Conservation (phyloP, 2,329 filamentous ascomycete genomes). For the Beauveria brongniartii region DNA sequence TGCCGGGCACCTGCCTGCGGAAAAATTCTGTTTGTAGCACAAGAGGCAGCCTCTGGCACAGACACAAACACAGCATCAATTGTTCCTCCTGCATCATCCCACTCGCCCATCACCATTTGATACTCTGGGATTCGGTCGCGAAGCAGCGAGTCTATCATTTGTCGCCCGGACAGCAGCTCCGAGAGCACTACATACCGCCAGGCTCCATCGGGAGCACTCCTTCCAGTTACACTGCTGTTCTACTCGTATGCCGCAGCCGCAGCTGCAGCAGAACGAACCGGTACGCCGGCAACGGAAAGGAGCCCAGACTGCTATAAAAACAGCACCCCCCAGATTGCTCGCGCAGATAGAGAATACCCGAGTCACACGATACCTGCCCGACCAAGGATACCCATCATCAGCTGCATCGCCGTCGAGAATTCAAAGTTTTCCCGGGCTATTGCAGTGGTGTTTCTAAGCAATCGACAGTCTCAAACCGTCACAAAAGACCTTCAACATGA, state of each 20-base stretch:
- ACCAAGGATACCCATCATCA: not conserved
- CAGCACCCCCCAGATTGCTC: not conserved
- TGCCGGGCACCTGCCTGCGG: not conserved
- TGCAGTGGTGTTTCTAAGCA: not conserved
- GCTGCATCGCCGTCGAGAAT: slow-evolving; percentile 10
- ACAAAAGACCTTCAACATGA: not conserved
- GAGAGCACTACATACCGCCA: not conserved
- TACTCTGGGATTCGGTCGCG: not conserved
- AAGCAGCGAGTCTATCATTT: not conserved
- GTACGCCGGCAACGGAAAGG: not conserved
- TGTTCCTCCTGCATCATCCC: not conserved
- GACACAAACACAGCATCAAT: not conserved
- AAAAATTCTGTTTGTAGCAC: slow-evolving; percentile 8
- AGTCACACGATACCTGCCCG: not conserved
- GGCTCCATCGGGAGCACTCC: not conserved
- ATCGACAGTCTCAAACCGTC: not conserved
- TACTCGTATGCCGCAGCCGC: not conserved
- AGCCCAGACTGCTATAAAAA: not conserved
- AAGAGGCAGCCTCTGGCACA: not conserved
- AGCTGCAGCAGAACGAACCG: not conserved
- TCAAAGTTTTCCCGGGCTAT: slow-evolving; percentile 9
- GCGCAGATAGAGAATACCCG: not conserved
- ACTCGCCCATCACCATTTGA: not conserved
- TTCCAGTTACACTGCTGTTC: slow-evolving; percentile 4
- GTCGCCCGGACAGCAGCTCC: not conserved